Percentiles rank a stretch among this genome's conserved stretches.
Evolutionary conservation across 1,284 basidiomycete species (phyloP).

Genomic region (Mrakiaceae sp.): DNA sequence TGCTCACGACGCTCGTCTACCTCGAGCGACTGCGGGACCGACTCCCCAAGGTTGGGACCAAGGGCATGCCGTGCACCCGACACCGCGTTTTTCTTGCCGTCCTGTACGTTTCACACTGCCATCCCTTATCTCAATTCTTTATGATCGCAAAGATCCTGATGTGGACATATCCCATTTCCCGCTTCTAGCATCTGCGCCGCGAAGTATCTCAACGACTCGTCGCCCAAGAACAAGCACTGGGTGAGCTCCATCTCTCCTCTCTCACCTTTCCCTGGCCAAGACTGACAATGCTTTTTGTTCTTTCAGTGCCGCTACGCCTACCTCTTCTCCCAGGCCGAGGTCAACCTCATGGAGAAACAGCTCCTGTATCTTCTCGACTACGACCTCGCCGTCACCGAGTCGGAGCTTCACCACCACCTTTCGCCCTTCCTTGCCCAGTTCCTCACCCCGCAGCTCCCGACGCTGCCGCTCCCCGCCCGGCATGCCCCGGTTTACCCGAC

Average conservation of each 20-base stretch:
- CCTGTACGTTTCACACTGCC: not conserved
- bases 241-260: conserved; percentile 29
- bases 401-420: conserved; percentile 47
- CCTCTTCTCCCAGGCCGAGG: conserved; percentile 50
- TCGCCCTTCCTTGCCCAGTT: conserved; percentile 13
- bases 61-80: conserved; percentile 44
- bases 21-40: conserved; percentile 73
- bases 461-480: not conserved
- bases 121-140: conserved; percentile 88
- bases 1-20: conserved; percentile 86
- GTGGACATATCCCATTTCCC: conserved; percentile 33
- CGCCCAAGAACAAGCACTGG: conserved; percentile 94
- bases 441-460: conserved; percentile 3
- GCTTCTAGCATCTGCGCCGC: conserved; percentile 62
- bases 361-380: conserved; percentile 78
- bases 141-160: conserved; percentile 49
- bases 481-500: not conserved
- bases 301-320: conserved; percentile 47
- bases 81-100: conserved; percentile 11
- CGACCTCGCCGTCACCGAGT: conserved; percentile 73
- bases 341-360: conserved; percentile 96
- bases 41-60: conserved; percentile 64
- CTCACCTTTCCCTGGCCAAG: not conserved
- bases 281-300: not conserved
- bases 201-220: conserved; percentile 95